These are phyloP conservation scores for Rhizophagus sp. DNA, from an alignment of 192 early-diverging fungal species.

Conservation along the genomic window DNA sequence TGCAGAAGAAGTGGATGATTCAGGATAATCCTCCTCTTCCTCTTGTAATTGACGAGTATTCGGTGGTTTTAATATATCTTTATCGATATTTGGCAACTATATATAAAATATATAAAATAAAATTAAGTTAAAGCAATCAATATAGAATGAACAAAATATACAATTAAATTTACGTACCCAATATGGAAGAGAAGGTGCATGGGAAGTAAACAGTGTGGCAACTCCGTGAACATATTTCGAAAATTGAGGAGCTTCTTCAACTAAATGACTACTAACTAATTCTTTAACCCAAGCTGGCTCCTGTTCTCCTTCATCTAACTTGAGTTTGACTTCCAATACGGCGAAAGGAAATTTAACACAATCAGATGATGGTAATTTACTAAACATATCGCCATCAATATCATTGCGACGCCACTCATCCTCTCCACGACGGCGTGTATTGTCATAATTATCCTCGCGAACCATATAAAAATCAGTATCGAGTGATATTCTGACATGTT, in stretches of 20 bases:
- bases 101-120: not conserved
- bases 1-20: not conserved
- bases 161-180: constrained; percentile 43
- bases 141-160: not conserved
- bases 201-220: constrained; percentile 64
- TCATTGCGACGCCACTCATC: constrained; percentile 92
- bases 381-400: constrained; percentile 72
- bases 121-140: not conserved
- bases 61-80: constrained; percentile 30
- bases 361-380: constrained; percentile 71
- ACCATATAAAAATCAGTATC: constrained; percentile 96
- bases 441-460: constrained; percentile 87
- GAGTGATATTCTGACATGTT: constrained; percentile 87
- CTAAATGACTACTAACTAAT: constrained; percentile 68
- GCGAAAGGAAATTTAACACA: constrained; percentile 93
- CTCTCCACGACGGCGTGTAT: constrained; percentile 67
- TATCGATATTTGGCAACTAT: constrained; percentile 31
- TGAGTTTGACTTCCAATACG: constrained; percentile 85
- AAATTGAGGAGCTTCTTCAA: constrained; percentile 81
- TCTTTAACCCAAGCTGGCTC: constrained; percentile 79
- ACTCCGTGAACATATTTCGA: constrained; percentile 89
- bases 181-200: constrained; percentile 63
- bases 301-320: constrained; percentile 64
- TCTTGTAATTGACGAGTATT: not conserved
- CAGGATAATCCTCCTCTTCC: not conserved